These are phyloP conservation scores for Wakefieldia striispora DNA, from an alignment of 768 basidiomycete genomes.

Conservation along the genomic window DNA sequence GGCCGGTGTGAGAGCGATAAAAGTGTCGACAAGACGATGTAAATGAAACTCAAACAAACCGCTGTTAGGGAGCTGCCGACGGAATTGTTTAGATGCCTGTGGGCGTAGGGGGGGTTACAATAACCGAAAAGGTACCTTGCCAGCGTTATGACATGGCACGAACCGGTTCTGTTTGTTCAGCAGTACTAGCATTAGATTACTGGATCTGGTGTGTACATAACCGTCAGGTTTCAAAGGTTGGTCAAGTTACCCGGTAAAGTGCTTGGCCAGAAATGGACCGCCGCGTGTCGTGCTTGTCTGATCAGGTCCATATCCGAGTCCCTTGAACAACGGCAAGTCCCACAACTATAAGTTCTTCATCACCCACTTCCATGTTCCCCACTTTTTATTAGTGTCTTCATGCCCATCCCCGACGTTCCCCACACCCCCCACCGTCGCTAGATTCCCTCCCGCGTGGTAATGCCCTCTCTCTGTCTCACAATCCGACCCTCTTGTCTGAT, in stretches of 20 bases:
- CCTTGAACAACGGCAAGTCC: slow-evolving; percentile 25
- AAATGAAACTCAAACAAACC: slow-evolving; percentile 31
- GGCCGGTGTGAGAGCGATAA: slow-evolving; percentile 30
- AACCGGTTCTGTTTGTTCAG: slow-evolving; percentile 18
- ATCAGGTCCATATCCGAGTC: slow-evolving; percentile 26
- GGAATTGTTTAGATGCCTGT: slow-evolving; percentile 14
- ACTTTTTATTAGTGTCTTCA: slow-evolving; percentile 27
- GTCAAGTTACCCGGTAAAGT: slow-evolving; percentile 18
- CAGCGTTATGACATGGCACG: too few relatives aligned
- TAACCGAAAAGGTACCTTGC: slow-evolving; percentile 1
- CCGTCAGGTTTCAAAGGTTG: too few relatives aligned
- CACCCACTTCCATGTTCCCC: slow-evolving; percentile 27
- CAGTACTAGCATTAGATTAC: too few relatives aligned
- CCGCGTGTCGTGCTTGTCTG: slow-evolving; percentile 29
- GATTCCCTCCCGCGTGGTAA: slow-evolving; percentile 2
- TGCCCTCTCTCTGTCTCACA: neutral
- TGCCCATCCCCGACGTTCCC: slow-evolving; percentile 27
- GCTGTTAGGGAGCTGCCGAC: slow-evolving; percentile 26
- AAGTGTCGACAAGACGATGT: slow-evolving; percentile 24
- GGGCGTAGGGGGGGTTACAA: neutral
- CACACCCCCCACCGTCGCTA: slow-evolving; percentile 17
- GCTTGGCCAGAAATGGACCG: slow-evolving; percentile 20
- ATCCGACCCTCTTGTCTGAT: neutral
- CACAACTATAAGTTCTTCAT: slow-evolving; percentile 31
- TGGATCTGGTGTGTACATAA: slow-evolving; percentile 17